These are phyloP conservation scores for Plasmodium knowlesi DNA, from an alignment of 169 alveolate species.

Conservation along the genomic window DNA sequence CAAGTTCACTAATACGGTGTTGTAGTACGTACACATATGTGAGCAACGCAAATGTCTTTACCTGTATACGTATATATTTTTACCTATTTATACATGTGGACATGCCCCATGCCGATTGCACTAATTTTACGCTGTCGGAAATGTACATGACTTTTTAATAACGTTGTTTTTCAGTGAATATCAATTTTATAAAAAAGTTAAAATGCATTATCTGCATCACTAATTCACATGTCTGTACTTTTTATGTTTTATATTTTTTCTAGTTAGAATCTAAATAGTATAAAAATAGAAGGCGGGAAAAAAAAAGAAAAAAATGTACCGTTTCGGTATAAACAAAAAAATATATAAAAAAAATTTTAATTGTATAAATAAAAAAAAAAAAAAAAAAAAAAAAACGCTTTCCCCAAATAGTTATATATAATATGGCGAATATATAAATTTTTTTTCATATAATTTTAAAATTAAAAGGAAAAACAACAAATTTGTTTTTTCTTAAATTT, in stretches of 20 bases:
- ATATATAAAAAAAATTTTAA: background rate
- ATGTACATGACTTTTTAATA: background rate
- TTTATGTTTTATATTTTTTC: background rate
- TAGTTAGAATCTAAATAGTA: background rate
- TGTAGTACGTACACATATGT: slow-evolving; percentile 6
- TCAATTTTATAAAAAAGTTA: background rate
- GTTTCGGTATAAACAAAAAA: background rate
- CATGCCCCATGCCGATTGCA: background rate
- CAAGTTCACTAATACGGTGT: background rate
- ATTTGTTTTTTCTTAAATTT: background rate
- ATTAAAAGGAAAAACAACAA: background rate
- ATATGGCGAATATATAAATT: background rate
- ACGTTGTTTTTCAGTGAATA: slow-evolving; percentile 1
- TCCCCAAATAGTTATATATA: background rate
- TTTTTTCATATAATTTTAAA: background rate
- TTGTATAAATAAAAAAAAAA: background rate
- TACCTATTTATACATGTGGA: background rate
- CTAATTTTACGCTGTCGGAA: background rate
- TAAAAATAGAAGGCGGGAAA: background rate
- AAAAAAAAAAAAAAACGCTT: background rate
- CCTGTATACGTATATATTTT: background rate
- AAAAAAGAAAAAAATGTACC: background rate
- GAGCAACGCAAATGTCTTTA: background rate
- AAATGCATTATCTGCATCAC: background rate
- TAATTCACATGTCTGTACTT: background rate